Base-by-base conservation (phyloP, 331 rosid species). In the Prunus yedoensis region DNA sequence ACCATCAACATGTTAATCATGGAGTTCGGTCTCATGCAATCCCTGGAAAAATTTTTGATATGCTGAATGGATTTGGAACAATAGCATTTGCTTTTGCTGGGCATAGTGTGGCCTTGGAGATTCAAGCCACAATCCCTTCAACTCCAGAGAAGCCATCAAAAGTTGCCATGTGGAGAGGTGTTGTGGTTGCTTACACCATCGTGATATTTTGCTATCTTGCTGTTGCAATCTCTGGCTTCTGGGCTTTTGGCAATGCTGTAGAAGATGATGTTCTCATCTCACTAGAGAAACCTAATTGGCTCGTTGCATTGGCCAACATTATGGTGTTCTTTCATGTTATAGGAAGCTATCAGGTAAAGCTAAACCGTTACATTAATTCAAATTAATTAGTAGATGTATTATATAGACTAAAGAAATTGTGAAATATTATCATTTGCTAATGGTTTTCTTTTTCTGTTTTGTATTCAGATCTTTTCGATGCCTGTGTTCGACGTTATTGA, bases 101-200 rank as follows among this genome's bases (percentile, higher is more conserved):
- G 0, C 97, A 91, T 11, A 86, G 92, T n/a, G 97, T 91, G 46
- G 85, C 35, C 3, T 17, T 86, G 10, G 97, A 91, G 72, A 89
- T 91, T 69, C 97, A 91, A 76, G 97, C 97, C 4, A 91, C 97
- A 4, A 71, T 91, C 8, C 97, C 97, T 3, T 89, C 97, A 4
- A 80, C 92, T 0, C 71, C 74, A n/a, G 84, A 89, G 15, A 71
- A 2, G 1, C 88, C 94, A 10, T 91, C 97, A 1, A 89, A 84
- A 23, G 21, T 51, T 47, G 91, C 92, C 1, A 91, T 91, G 96
- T 91, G 96, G 96, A 30, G 70, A 35, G 96, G 96, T 3, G 89
- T 83, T 3, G 2, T 53, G 0, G 87, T 62, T 4, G 97, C 92
- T 43, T 91, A 91, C 69, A 1, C 17, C 9, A 46, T 91, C 1